Conservation (phyloP, 805 yeast species). For the Yueomyces sp. region DNA sequence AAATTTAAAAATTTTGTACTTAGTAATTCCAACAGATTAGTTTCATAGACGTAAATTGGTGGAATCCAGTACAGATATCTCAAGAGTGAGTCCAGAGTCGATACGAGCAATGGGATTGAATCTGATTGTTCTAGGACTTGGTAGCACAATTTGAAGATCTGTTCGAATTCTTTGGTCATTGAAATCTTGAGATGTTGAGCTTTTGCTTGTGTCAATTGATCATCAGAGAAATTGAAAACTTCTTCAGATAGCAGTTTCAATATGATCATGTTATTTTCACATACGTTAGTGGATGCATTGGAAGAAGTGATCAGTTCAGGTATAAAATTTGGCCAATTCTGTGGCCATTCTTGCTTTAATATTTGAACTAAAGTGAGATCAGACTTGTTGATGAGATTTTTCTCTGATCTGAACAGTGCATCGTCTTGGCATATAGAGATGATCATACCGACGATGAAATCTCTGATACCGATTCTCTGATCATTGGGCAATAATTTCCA, state of each 20-base stretch:
- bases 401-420: constrained; percentile 51
- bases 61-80: constrained; percentile 95
- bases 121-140: constrained; percentile 84
- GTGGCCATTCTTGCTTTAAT: constrained; percentile 98
- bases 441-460: constrained; percentile 88
- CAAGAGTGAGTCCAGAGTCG: constrained; percentile 71
- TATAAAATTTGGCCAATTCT: constrained; percentile 93
- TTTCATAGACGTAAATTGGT: constrained; percentile 75
- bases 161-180: constrained; percentile 83
- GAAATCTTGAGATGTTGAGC: constrained; percentile 69
- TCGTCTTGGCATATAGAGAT: constrained; percentile 83
- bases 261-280: constrained; percentile 95
- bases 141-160: constrained; percentile 83
- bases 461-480: constrained; percentile 85
- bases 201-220: constrained; percentile 93
- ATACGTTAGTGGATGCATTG: constrained; percentile 76
- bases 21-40: constrained; percentile 60
- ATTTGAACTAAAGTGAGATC: constrained; percentile 89
- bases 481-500: constrained; percentile 89
- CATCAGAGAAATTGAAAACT: constrained; percentile 90
- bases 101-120: constrained; percentile 69
- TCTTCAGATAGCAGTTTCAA: constrained; percentile 84
- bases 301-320: constrained; percentile 85
- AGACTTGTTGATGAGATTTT: constrained; percentile 80
- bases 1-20: constrained; percentile 67